These are phyloP conservation scores for Claviceps lovelessii DNA, from an alignment of 2,329 filamentous ascomycete genomes.

Conservation along the genomic window DNA sequence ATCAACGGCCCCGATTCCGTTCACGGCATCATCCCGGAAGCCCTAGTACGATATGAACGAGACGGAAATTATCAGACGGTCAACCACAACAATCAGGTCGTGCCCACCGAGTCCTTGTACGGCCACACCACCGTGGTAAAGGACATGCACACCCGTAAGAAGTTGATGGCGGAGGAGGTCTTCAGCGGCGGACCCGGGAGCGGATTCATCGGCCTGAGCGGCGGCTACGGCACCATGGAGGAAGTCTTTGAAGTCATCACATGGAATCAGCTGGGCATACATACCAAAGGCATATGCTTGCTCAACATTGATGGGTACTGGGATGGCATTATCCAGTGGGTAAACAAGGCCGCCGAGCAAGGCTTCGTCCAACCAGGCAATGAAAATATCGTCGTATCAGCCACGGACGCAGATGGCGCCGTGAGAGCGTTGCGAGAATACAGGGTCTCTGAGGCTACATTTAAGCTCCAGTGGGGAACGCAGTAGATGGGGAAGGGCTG, in stretches of 20 bases:
- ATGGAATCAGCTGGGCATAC: constrained; percentile 96
- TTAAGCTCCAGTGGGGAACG: constrained; percentile 69
- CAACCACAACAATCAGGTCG: constrained; percentile 34
- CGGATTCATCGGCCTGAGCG: constrained; percentile 78
- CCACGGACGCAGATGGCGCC: constrained; percentile 56
- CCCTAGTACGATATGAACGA: constrained; percentile 67
- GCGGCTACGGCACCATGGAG: constrained; percentile 90
- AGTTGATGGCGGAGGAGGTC: constrained; percentile 82
- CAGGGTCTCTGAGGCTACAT: constrained; percentile 57
- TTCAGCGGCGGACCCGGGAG: constrained; percentile 66
- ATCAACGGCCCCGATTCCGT: constrained; percentile 69
- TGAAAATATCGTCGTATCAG: constrained; percentile 64
- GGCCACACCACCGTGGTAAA: constrained; percentile 77
- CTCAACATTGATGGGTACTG: constrained; percentile 87
- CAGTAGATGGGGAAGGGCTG: constrained; percentile 27
- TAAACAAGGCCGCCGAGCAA: constrained; percentile 56
- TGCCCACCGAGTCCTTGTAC: constrained; percentile 53
- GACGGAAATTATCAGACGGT: constrained; percentile 38
- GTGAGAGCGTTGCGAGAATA: constrained; percentile 59
- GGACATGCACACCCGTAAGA: constrained; percentile 95
- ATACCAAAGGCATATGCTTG: constrained; percentile 62
- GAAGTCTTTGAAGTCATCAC: constrained; percentile 84
- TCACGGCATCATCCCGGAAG: constrained; percentile 84
- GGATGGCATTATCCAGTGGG: constrained; percentile 73
- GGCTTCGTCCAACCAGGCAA: constrained; percentile 65